phyloP scores from a whole-genome alignment of 2,329 filamentous ascomycete genomes.

The Colletotrichum orchidophilum region DNA sequence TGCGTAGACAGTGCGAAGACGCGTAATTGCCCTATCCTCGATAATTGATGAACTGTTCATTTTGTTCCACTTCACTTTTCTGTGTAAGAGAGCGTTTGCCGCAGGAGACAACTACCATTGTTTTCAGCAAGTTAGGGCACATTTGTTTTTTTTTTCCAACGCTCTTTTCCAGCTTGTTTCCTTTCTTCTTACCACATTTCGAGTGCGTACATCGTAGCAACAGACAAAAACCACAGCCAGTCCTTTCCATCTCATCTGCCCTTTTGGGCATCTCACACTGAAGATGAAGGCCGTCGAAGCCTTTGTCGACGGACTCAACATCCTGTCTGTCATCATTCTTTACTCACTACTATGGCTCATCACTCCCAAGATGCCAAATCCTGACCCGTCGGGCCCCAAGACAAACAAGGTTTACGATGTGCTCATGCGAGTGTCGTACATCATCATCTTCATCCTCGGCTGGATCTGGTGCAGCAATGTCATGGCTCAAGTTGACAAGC shows the following conservation, averaged over 20 bases:
- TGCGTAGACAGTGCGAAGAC: constrained; percentile 24
- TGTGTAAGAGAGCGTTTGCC: background rate
- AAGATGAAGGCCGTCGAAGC: constrained; percentile 31
- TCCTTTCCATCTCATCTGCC: background rate
- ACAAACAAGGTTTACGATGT: constrained; percentile 29
- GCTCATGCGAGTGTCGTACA: constrained; percentile 28
- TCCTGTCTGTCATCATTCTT: constrained; percentile 20
- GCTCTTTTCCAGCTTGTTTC: background rate
- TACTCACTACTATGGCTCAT: constrained; percentile 20
- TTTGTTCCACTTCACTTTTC: constrained; percentile 4
- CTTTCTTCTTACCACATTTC: background rate
- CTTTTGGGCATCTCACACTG: background rate
- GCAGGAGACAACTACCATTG: background rate
- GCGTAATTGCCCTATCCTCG: background rate
- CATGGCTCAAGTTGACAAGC: constrained; percentile 55
- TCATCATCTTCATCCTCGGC: constrained; percentile 40
- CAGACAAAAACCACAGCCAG: background rate
- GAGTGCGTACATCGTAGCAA: background rate
- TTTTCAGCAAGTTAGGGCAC: background rate
- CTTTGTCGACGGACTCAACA: constrained; percentile 27
- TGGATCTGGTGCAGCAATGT: constrained; percentile 52
- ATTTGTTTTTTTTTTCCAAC: background rate
- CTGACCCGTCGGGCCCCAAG: constrained; percentile 9
- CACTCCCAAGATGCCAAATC: constrained; percentile 18
- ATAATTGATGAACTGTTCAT: constrained; percentile 28